These are phyloP conservation scores for Peniophora sp. DNA, from an alignment of 1,284 basidiomycete genomes.

Conservation along the genomic window DNA sequence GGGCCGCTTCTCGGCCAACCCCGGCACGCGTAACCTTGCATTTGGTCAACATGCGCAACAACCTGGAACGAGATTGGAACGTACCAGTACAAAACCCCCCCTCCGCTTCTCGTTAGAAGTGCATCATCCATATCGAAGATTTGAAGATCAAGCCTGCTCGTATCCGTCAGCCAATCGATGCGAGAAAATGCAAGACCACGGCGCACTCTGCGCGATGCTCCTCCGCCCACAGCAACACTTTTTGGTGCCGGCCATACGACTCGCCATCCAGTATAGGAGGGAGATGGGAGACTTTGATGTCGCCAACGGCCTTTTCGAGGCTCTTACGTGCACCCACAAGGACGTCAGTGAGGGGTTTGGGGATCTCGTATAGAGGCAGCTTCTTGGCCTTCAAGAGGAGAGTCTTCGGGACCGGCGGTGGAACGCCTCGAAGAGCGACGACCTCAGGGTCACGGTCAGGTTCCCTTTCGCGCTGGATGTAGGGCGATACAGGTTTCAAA, in stretches of 20 bases:
- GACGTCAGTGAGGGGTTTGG: conserved; percentile 3
- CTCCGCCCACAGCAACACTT: conserved; percentile 48
- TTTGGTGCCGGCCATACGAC: conserved; percentile 41
- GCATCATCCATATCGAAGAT: conserved; percentile 43
- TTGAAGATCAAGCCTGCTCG: conserved; percentile 38
- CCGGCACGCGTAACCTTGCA: conserved; percentile 45
- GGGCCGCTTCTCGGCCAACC: conserved; percentile 57
- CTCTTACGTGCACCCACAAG: conserved; percentile 9
- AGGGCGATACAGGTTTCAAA: conserved; percentile 43
- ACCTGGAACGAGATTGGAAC: conserved; percentile 12
- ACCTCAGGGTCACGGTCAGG: conserved; percentile 28
- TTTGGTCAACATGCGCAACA: conserved; percentile 1
- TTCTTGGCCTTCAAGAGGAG: conserved; percentile 20
- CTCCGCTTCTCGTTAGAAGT: conserved; percentile 22
- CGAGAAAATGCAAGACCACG: not conserved
- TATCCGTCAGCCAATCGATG: conserved; percentile 13
- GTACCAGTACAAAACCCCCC: conserved; percentile 33
- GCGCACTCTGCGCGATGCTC: conserved; percentile 51
- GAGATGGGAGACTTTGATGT: conserved; percentile 22
- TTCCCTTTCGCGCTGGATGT: conserved; percentile 35
- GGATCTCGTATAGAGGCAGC: conserved; percentile 6
- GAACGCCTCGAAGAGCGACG: conserved; percentile 35
- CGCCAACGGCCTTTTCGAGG: conserved; percentile 4
- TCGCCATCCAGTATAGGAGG: conserved; percentile 28
- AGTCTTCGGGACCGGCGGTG: conserved; percentile 24